Conservation (phyloP, 1,284 basidiomycete genomes). For the Ganoderma sp. region DNA sequence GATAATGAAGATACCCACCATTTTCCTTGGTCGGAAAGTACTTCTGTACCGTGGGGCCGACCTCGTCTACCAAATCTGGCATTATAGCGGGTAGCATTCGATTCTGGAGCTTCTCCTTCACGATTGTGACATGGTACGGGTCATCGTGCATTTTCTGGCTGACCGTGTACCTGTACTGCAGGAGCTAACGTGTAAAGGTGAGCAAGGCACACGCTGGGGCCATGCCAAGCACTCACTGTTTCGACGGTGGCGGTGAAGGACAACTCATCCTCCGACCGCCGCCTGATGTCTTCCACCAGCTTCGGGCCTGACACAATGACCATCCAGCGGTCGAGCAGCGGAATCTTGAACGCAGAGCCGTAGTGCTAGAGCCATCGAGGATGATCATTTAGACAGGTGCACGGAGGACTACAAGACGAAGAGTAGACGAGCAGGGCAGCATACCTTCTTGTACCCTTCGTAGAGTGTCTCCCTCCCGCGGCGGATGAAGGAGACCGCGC, state of each 20-base stretch:
- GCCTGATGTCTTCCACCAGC: constrained; percentile 45
- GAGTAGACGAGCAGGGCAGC: not conserved
- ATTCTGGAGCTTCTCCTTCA: constrained; percentile 38
- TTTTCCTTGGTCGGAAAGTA: constrained; percentile 30
- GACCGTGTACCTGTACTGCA: constrained; percentile 38
- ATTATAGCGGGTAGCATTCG: constrained; percentile 39
- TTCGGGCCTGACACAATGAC: constrained; percentile 42
- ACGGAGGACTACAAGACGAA: not conserved
- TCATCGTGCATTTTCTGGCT: constrained; percentile 36
- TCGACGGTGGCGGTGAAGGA: constrained; percentile 39
- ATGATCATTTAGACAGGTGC: not conserved
- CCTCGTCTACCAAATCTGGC: constrained; percentile 42
- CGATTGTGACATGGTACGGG: constrained; percentile 38
- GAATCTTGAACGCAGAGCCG: constrained; percentile 42
- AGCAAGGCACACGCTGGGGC: too few relatives aligned
- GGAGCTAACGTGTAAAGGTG: constrained; percentile 19
- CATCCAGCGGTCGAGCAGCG: constrained; percentile 40
- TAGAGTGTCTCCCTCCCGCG: constrained; percentile 22
- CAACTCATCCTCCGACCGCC: constrained; percentile 42
- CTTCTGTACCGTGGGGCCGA: constrained; percentile 39
- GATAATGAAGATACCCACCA: constrained; percentile 17
- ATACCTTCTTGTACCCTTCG: constrained; percentile 34
- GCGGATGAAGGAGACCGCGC: constrained; percentile 19
- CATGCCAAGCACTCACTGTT: constrained; percentile 31
- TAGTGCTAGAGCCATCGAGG: constrained; percentile 26